A percentile compares a stretch with the other conserved stretches of the same genome.
These are phyloP conservation scores for Thinopyrum elongatum DNA, from an alignment of 176 grass and related monocot genomes.

Conservation along the genomic window DNA sequence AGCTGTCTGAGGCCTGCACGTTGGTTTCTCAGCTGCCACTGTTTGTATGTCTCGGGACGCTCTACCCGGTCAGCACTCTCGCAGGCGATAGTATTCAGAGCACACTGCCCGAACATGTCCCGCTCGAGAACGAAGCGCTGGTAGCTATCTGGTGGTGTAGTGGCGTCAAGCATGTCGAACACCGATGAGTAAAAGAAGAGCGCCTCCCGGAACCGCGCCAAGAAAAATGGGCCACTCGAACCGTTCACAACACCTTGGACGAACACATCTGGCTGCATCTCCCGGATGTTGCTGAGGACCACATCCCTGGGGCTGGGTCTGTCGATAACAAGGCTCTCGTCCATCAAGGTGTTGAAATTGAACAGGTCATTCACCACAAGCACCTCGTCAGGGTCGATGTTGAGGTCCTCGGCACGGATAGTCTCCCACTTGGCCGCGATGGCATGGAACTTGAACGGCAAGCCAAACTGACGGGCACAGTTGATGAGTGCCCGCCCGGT, in stretches of 20 bases:
- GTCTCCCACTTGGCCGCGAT: slow-evolving; percentile 46
- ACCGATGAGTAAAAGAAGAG: slow-evolving; percentile 45
- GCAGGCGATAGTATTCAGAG: slow-evolving; percentile 38
- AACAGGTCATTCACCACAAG: slow-evolving; percentile 47
- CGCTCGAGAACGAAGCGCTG: slow-evolving; percentile 37
- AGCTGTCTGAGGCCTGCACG: slow-evolving; percentile 48
- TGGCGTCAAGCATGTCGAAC: slow-evolving; percentile 50
- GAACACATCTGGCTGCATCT: slow-evolving; percentile 39
- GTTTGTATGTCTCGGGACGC: slow-evolving; percentile 57
- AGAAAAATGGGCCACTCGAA: slow-evolving; percentile 38
- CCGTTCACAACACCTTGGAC: slow-evolving; percentile 44
- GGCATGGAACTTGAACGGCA: slow-evolving; percentile 44
- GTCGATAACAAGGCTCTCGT: slow-evolving; percentile 44
- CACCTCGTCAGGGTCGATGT: slow-evolving; percentile 40
- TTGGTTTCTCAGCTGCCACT: slow-evolving; percentile 45
- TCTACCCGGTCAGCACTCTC: slow-evolving; percentile 40
- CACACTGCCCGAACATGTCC: slow-evolving; percentile 32
- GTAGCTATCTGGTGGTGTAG: slow-evolving; percentile 36
- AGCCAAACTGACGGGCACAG: slow-evolving; percentile 24
- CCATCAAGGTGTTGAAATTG: slow-evolving; percentile 40
- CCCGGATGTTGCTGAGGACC: slow-evolving; percentile 37
- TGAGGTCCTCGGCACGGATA: slow-evolving; percentile 17
- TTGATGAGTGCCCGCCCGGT: slow-evolving; percentile 33
- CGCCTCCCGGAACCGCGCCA: slow-evolving; percentile 43
- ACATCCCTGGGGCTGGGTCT: slow-evolving; percentile 43